Evolutionary conservation across 192 early-diverging fungal genomes (phyloP).

Genomic region (Chytriomyces hyalinus): DNA sequence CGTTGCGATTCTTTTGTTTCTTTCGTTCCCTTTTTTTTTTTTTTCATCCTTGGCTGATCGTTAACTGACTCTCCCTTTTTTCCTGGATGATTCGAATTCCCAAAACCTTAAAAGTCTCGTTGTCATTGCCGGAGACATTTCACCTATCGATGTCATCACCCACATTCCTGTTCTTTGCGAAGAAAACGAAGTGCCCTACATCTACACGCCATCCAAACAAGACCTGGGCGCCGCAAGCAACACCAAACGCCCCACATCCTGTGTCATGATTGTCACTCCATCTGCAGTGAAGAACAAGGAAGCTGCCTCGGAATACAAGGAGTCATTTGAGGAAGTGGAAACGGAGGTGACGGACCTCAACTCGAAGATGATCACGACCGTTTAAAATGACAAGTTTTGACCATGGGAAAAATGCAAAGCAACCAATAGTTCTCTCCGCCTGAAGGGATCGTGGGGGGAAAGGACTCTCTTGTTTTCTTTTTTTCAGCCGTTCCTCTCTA

Average conservation of each 20-base stretch:
- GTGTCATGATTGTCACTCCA: constrained; percentile 80
- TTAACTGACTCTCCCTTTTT: not conserved
- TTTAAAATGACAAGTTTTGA: constrained; percentile 18
- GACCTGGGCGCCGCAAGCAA: constrained; percentile 90
- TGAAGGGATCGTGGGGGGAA: no score
- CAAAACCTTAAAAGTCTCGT: constrained; percentile 64
- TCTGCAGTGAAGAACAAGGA: constrained; percentile 63
- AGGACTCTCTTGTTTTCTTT: no score
- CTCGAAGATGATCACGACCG: constrained; percentile 63
- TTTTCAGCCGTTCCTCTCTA: no score
- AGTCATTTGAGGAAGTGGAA: constrained; percentile 82
- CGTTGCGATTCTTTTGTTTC: constrained; percentile 3
- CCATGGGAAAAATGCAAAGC: no score
- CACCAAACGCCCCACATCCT: constrained; percentile 94
- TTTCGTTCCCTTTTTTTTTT: constrained; percentile 6
- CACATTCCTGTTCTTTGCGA: constrained; percentile 98
- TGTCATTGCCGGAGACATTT: constrained; percentile 94
- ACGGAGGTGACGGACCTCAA: constrained; percentile 78
- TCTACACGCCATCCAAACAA: constrained; percentile 95
- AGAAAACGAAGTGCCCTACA: constrained; percentile 91
- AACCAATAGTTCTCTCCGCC: no score
- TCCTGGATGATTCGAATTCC: not conserved
- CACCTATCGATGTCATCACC: constrained; percentile 95
- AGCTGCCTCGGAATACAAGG: constrained; percentile 82
- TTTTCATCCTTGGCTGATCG: not conserved